Percentiles rank a stretch among this genome's conserved stretches.
phyloP scores from a whole-genome alignment of 768 basidiomycete species.

The Cubamyces sp. region DNA sequence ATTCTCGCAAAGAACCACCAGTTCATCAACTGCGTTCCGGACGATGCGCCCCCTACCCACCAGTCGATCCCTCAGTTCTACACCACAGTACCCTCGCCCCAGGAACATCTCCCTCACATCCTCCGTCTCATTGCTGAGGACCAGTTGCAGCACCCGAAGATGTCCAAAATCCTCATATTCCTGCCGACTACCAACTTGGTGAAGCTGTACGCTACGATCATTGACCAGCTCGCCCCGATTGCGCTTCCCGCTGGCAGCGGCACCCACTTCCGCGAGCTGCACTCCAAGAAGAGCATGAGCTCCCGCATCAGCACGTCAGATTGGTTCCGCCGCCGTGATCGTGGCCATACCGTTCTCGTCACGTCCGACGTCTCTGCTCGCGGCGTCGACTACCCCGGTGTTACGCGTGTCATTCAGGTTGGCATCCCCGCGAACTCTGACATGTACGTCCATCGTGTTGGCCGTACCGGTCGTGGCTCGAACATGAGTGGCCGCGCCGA shows the following conservation, averaged over 20 bases:
- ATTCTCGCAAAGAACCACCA: slow-evolving; percentile 62
- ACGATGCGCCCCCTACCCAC: slow-evolving; percentile 66
- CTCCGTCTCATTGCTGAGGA: slow-evolving; percentile 85
- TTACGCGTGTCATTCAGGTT: slow-evolving; percentile 90
- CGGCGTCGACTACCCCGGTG: slow-evolving; percentile 87
- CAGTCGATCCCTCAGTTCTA: slow-evolving; percentile 81
- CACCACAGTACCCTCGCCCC: slow-evolving; percentile 68
- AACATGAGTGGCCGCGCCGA: slow-evolving; percentile 69
- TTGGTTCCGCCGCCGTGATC: slow-evolving; percentile 57
- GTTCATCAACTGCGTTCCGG: slow-evolving; percentile 74
- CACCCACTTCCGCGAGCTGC: slow-evolving; percentile 76
- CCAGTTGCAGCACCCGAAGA: slow-evolving; percentile 68
- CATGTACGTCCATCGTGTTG: slow-evolving; percentile 85
- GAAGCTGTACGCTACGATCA: slow-evolving; percentile 67
- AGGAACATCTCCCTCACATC: slow-evolving; percentile 78
- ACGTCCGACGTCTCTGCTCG: slow-evolving; percentile 90
- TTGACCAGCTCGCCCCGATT: slow-evolving; percentile 51
- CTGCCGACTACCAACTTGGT: slow-evolving; percentile 85
- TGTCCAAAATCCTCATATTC: slow-evolving; percentile 83
- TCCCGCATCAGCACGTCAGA: slow-evolving; percentile 60
- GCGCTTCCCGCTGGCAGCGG: slow-evolving; percentile 53
- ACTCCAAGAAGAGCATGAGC: slow-evolving; percentile 72
- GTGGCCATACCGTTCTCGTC: slow-evolving; percentile 66
- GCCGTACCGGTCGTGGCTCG: slow-evolving; percentile 76
- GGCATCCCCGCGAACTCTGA: slow-evolving; percentile 73